Evolutionary conservation across 257 asterid genomes (phyloP), one percentile per base, ranked within the genome.

Genomic region (Jasminum sambac): DNA sequence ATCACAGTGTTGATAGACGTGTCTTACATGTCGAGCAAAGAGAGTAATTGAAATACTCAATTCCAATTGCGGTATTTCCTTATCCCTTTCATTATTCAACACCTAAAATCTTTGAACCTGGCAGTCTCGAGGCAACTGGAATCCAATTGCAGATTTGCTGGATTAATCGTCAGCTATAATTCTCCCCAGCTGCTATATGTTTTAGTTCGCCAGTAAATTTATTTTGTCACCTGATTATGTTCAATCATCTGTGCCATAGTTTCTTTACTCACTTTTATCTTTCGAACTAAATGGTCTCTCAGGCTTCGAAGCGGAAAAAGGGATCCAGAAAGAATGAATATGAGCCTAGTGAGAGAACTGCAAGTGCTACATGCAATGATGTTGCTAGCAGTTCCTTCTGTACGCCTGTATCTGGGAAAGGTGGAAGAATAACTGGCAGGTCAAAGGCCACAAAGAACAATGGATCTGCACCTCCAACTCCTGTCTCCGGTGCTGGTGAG

Each of bases 391-490:
- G 91, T 76, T 89, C 97, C 39, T 73, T 87, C 23, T 77, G 75
- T 16, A 87, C 95, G 12, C 95, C 96, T 58, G 92, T 87, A 67
- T 87, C 95, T 58, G 89, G 66, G 38, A 91, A 91, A 84, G 96
- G 87, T 41, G 96, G 90, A 76, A 88, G 85, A 80, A 40, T 72
- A 19, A 68, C 65, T 71, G 77, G 83, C 60, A 86, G 90, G 74
- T 82, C 95, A 63, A 95, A 72, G 83, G 85, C 64, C 64, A 82
- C 88, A 68, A 95, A 85, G 82, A 86, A 75, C 74, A 80, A 75
- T 78, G 76, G 70, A 76, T 78, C 96, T 75, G 76, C 69, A 40
- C 90, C 94, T 67, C 83, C 88, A 64, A 88, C 89, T 36, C 95
- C 98, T 19, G 44, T 76, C 24, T 73, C 87, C 25, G 83, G 81